Evolutionary conservation across 1,139 yeast genomes (phyloP).

Genomic region (Eremothecium cymbalariae): DNA sequence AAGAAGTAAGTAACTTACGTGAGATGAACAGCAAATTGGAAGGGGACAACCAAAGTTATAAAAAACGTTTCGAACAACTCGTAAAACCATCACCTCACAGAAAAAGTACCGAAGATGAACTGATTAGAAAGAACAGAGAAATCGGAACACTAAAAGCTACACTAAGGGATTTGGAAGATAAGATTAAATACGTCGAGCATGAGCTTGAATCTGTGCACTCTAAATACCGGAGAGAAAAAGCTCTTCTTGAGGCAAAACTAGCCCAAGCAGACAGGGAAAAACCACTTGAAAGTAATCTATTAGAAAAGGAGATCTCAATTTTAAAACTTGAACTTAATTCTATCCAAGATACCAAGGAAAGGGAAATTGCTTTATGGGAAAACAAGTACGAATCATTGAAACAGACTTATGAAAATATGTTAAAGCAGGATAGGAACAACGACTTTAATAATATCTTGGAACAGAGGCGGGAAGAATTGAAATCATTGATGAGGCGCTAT

Average conservation of each 20-base stretch:
- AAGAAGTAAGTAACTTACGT: conserved; percentile 9
- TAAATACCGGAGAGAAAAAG: conserved; percentile 35
- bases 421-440: conserved; percentile 9
- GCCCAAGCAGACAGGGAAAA: conserved; percentile 28
- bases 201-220: conserved; percentile 19
- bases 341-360: conserved; percentile 18
- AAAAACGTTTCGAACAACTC: conserved; percentile 11
- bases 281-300: conserved; percentile 19
- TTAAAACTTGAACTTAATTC: conserved; percentile 21
- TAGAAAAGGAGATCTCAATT: conserved; percentile 17
- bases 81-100: conserved; percentile 10
- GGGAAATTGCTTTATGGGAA: conserved; percentile 14
- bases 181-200: conserved; percentile 12
- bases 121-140: conserved; percentile 11
- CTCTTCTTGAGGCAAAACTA: conserved; percentile 15
- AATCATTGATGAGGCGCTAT: conserved; percentile 12
- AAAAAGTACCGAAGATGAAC: conserved; percentile 13
- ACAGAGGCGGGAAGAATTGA: conserved; percentile 13
- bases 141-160: conserved; percentile 8
- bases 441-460: conserved; percentile 8
- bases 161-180: conserved; percentile 15
- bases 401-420: conserved; percentile 16
- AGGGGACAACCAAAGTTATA: conserved; percentile 9
- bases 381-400: conserved; percentile 21
- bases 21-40: conserved; percentile 13